These are phyloP conservation scores for Fomitopsis palustris DNA, from an alignment of 1,284 basidiomycete genomes.

Conservation along the genomic window DNA sequence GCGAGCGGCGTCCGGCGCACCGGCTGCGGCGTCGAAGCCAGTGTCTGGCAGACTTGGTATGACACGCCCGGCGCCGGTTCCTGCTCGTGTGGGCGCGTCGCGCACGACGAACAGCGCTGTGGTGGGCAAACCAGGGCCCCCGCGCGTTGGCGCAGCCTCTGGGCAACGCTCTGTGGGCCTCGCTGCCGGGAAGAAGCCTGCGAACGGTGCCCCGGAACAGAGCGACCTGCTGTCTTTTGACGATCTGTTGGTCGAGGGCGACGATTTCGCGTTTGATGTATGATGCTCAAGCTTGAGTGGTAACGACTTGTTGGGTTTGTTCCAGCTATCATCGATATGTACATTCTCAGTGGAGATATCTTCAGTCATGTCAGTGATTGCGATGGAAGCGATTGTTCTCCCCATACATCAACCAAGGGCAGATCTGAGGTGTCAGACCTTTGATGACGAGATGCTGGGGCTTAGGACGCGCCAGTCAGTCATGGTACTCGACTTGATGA, in stretches of 20 bases:
- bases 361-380: too few relatives aligned
- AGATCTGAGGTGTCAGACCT: too few relatives aligned
- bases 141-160: neutral
- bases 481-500: too few relatives aligned
- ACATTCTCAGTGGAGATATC: too few relatives aligned
- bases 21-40: neutral
- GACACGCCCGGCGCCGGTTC: neutral
- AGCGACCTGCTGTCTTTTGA: slow-evolving; percentile 11
- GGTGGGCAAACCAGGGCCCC: neutral
- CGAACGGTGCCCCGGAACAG: neutral
- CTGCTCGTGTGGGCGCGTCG: neutral
- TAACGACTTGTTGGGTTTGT: neutral
- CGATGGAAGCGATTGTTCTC: too few relatives aligned
- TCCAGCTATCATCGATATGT: neutral
- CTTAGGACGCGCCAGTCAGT: too few relatives aligned
- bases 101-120: neutral
- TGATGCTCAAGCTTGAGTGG: neutral
- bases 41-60: neutral
- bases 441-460: too few relatives aligned
- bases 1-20: too few relatives aligned
- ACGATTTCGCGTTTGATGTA: slow-evolving; percentile 16
- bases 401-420: too few relatives aligned
- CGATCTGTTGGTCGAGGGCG: neutral
- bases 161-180: neutral
- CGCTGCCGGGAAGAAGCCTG: neutral